Percentiles rank a stretch among this genome's conserved stretches.
Conservation (phyloP, 352 stramenopile genomes). For the Phytopythium aichiense region DNA sequence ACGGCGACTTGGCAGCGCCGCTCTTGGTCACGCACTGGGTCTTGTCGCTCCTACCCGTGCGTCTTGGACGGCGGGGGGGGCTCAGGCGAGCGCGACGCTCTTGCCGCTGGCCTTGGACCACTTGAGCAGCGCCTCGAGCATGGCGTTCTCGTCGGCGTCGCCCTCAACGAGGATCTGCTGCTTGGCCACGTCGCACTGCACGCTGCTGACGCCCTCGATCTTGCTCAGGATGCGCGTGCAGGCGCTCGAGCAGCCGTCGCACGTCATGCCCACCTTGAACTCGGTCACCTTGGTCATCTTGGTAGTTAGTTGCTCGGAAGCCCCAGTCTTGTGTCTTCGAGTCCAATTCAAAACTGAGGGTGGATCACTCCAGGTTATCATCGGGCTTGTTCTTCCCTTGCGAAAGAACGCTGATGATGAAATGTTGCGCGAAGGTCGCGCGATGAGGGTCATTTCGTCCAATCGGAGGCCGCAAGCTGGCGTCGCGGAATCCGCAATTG, state of each 20-base stretch:
- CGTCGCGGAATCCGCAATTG: conserved; percentile 1
- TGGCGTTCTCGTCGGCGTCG: conserved; percentile 65
- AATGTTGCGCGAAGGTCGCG: conserved; percentile 1
- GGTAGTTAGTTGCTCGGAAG: conserved; percentile 2
- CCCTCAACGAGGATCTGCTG: conserved; percentile 83
- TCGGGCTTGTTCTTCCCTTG: too few relatives aligned
- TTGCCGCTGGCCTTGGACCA: conserved; percentile 88
- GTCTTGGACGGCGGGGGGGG: not conserved
- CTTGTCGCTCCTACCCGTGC: not conserved
- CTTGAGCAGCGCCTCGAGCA: conserved; percentile 86
- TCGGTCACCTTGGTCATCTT: conserved; percentile 69
- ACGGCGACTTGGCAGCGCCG: not conserved
- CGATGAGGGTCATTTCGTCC: not conserved
- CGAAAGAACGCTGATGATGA: not conserved
- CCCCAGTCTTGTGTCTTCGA: conserved; percentile 1
- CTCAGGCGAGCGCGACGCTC: conserved; percentile 75
- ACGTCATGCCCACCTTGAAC: conserved; percentile 90
- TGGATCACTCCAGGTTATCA: not conserved
- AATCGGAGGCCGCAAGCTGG: conserved; percentile 7
- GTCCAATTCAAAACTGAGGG: conserved; percentile 17
- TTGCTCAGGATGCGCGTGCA: conserved; percentile 89
- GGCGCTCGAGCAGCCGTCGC: conserved; percentile 86
- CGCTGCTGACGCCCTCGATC: conserved; percentile 80
- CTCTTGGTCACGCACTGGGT: not conserved
- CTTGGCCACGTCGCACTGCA: conserved; percentile 87